Base-by-base conservation (phyloP, 1,284 basidiomycete genomes). In the Pholiota adiposa region DNA sequence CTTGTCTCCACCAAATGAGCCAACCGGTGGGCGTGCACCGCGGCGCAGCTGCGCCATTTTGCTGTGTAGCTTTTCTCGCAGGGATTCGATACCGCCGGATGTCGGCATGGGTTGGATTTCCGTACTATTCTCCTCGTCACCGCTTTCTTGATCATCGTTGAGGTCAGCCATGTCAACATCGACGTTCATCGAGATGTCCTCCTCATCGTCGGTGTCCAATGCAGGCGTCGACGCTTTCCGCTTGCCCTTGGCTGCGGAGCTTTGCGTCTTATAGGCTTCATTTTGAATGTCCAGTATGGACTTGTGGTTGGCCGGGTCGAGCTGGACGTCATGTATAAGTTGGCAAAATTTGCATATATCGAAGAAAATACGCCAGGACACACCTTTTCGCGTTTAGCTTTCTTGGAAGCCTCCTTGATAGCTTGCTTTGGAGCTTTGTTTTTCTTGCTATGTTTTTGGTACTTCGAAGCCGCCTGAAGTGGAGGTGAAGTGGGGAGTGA, bases 371-470 rank as follows among this genome's bases (percentile, higher is more conserved):
- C 27, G 21, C 11, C 57, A 54, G 18, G 50, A 71, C 79, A 31
- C 59, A 93, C 94, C 84, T 95, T 96, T 57, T 92, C 91, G 51
- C 87, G 83, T 71, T 90, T 92, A 1, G 92, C 92, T 69, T 92
- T 93, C 74, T 90, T 92, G 23, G 92, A 87, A 1, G 90, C 91
- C 74, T 96, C 92, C 72, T 96, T 94, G 51, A 92, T 82, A 48
- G 89, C 89, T 67, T 96, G 93, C 73, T 91, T 92, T 6, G 87
- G 83, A 16, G 88, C 87, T 54, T 92, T 92, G 74, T 87, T 82
- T 63, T 93, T 89, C 76, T 93, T 94, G 77, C 89, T 94, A 73
- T 96, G 92, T 77, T 94, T 95, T 74, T 93, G 92, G 75, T 89
- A 96, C 73, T 90, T 95, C 50, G 84, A 88, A 14, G 86, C 81